A percentile compares a stretch with the other conserved stretches of the same genome.
phyloP scores from a whole-genome alignment of 352 stramenopile species.

The Lagenidium giganteum region DNA sequence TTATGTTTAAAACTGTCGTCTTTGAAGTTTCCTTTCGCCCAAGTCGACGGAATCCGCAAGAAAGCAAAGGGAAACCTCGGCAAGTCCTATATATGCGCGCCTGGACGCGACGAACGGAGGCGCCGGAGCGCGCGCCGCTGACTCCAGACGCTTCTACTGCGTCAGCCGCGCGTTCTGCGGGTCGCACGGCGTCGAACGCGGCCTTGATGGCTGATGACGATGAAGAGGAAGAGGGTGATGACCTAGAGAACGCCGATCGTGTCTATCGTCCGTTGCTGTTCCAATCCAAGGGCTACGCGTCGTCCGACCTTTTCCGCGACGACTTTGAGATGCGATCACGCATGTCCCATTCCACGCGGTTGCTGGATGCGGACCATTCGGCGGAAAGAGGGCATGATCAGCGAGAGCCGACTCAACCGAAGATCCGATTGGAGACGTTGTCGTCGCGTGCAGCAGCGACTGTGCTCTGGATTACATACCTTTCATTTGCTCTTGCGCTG shows the following conservation, averaged over 20 bases:
- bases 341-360: conserved; percentile 28
- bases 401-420: conserved; percentile 22
- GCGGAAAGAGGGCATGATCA: conserved; percentile 2
- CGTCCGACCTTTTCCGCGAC: conserved; percentile 75
- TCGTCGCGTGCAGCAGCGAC: conserved; percentile 65
- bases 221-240: conserved; percentile 13
- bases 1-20: background rate
- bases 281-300: conserved; percentile 73
- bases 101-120: too few species aligned
- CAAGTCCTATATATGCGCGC: conserved; percentile 1
- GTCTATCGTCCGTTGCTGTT: conserved; percentile 82
- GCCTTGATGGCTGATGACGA: conserved; percentile 7
- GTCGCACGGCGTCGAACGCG: conserved; percentile 15
- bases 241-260: conserved; percentile 32
- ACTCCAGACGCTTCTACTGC: too few species aligned
- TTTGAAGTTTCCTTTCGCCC: conserved; percentile 9
- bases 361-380: conserved; percentile 13
- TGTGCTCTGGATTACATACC: conserved; percentile 74
- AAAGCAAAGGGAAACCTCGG: background rate
- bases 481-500: conserved; percentile 68
- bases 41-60: too few species aligned
- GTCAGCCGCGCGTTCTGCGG: too few species aligned
- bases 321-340: conserved; percentile 74
- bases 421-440: conserved; percentile 78
- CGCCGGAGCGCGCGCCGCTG: too few species aligned